Evolutionary conservation across 345 rosid genomes (phyloP).

Genomic region (Eucalyptus cloeziana): DNA sequence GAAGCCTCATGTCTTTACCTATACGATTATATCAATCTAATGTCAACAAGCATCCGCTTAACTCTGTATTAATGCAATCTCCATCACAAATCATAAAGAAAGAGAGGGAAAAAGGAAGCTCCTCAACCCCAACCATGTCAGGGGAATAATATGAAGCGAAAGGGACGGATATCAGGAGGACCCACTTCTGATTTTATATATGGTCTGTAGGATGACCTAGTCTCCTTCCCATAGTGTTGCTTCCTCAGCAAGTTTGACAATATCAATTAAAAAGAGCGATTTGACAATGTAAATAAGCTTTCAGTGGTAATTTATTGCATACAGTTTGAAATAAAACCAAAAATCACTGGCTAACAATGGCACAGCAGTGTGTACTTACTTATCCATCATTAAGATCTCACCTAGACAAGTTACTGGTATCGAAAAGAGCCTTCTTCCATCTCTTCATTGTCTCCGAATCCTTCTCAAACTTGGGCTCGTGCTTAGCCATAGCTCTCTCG

Average conservation of each 20-base stretch:
- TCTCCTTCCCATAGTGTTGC: too few relatives aligned
- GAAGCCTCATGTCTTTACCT: background rate
- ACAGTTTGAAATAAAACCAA: background rate
- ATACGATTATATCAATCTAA: background rate
- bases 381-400: background rate
- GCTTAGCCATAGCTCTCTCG: background rate
- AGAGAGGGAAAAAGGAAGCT: too few relatives aligned
- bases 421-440: background rate
- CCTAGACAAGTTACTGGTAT: accelerated
- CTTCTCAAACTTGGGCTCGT: background rate
- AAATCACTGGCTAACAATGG: background rate
- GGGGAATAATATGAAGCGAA: too few relatives aligned
- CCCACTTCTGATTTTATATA: too few relatives aligned
- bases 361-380: background rate
- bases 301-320: background rate
- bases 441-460: too few relatives aligned
- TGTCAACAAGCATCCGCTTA: background rate
- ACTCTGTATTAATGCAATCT: too few relatives aligned
- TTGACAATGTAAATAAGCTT: background rate
- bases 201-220: too few relatives aligned
- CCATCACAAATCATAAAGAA: too few relatives aligned
- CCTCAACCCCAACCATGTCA: too few relatives aligned
- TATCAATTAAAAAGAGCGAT: background rate
- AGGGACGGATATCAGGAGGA: too few relatives aligned
- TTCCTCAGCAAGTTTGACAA: too few relatives aligned